Base-by-base conservation (phyloP, 2,329 filamentous ascomycete species). In the Pyrenophora tritici-repentis region DNA sequence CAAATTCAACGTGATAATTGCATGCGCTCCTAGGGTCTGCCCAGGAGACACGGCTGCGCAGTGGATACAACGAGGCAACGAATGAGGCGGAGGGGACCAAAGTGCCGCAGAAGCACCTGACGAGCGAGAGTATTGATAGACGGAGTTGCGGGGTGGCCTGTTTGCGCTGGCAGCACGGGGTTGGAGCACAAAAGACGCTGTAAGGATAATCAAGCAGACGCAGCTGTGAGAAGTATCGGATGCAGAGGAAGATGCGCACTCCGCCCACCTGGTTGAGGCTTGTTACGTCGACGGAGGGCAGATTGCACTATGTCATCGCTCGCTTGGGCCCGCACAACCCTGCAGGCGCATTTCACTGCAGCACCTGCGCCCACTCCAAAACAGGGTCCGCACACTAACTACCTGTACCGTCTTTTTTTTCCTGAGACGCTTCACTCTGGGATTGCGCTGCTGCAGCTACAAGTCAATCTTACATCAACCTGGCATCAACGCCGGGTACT, bases 1-100 rank as follows among this genome's bases (percentile, higher is more conserved):
- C 32, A 41, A 52, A 40, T 29, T 43, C 42, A 47, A 53, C 56
- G 52, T 55, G 57, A 58, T 58, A 20, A 49, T 50, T 55, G 50
- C 47, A 53, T 43, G 31, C 14, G 16, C 38, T 39, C n/a, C 46
- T 53, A 49, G 57, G 57, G 47, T 53, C 20, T 47, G 55, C 55
- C 55, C 47, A 50, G 57, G 14, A 42, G 43, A 2, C 9, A 38
- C 42, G 38, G 44, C 38, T 39, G 44, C 34, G n/a, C 18, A 26
- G 49, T 52, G 50, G 45, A 17, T 35, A 40, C 50, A 10, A 31
- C 45, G 50, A 53, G 50, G 49, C 48, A 47, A 47, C 42, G 47
- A 48, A 31, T 52, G 49, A 55, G 56, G 58, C 53, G 51, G 41
- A 18, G 31, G 8, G 47, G 22, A 37, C 17, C 14, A 38, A n/a